Conservation (phyloP, 352 stramenopile species). For the Phytophthora pinifolia region DNA sequence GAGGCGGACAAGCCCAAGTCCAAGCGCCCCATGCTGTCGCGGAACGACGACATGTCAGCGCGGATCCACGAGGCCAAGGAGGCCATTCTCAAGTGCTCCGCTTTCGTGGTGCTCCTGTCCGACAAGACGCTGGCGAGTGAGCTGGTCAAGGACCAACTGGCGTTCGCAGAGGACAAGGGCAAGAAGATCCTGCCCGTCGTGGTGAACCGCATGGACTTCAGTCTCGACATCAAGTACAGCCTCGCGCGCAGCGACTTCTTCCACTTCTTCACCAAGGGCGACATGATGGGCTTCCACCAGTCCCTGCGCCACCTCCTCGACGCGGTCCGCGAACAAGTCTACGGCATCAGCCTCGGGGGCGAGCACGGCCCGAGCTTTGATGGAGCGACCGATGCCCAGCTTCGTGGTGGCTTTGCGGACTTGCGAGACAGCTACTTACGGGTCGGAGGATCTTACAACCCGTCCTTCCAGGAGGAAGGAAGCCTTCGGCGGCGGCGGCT, state of each 20-base stretch:
- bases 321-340: conserved; percentile 67
- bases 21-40: conserved; percentile 8
- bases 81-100: conserved; percentile 80
- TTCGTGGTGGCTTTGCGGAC: conserved; percentile 38
- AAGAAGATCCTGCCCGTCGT: conserved; percentile 80
- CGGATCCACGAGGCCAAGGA: conserved; percentile 84
- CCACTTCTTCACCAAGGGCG: conserved; percentile 78
- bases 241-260: conserved; percentile 77
- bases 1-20: conserved; percentile 12
- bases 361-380: conserved; percentile 5
- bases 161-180: conserved; percentile 84
- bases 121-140: conserved; percentile 75
- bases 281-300: conserved; percentile 77
- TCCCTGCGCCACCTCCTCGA: conserved; percentile 56
- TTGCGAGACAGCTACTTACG: conserved; percentile 43
- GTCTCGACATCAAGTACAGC: conserved; percentile 79
- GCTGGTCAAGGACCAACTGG: conserved; percentile 75
- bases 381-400: conserved; percentile 12
- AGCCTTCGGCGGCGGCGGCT: conserved; percentile 24
- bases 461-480: conserved; percentile 18
- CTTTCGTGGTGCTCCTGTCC: conserved; percentile 71
- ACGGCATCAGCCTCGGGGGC: conserved; percentile 50
- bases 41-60: conserved; percentile 58
- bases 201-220: conserved; percentile 64
- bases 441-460: conserved; percentile 16